phyloP scores from a whole-genome alignment of 2,329 filamentous ascomycete species.

The Lasiodiplodia sp. region DNA sequence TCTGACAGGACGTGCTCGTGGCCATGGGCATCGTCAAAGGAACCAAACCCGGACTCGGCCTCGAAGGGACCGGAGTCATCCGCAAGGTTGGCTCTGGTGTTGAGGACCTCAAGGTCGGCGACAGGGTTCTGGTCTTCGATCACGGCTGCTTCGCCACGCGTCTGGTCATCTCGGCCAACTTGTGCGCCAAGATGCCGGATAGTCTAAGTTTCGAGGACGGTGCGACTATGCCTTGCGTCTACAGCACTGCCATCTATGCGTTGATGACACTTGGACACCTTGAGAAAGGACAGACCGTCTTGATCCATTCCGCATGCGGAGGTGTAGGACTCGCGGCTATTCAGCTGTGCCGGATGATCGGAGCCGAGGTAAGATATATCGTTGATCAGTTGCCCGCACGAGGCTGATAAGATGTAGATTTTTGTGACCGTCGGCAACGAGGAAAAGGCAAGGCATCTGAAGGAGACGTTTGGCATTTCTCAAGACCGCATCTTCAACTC shows the following conservation, averaged over 20 bases:
- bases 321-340: slow-evolving; percentile 35
- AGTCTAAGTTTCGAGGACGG: slow-evolving; percentile 38
- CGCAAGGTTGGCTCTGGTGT: slow-evolving; percentile 36
- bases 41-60: slow-evolving; percentile 12
- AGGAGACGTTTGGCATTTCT: slow-evolving; percentile 32
- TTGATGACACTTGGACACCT: slow-evolving; percentile 36
- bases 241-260: slow-evolving; percentile 36
- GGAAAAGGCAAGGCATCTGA: slow-evolving; percentile 26
- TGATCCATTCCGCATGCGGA: slow-evolving; percentile 35
- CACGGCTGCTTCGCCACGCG: slow-evolving; percentile 17
- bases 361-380: slow-evolving; percentile 33
- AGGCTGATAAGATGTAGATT: slow-evolving; percentile 26
- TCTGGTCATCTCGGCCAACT: slow-evolving; percentile 13
- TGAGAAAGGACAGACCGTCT: slow-evolving; percentile 31
- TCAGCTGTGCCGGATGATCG: slow-evolving; percentile 34
- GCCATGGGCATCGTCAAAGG: slow-evolving; percentile 41
- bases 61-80: slow-evolving; percentile 31
- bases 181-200: slow-evolving; percentile 39
- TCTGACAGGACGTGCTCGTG: slow-evolving; percentile 33
- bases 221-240: slow-evolving; percentile 38
- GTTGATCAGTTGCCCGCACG: neutral
- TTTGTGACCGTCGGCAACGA: slow-evolving; percentile 29
- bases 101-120: slow-evolving; percentile 31
- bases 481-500: slow-evolving; percentile 40
- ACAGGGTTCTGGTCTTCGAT: slow-evolving; percentile 33